phyloP scores from a whole-genome alignment of 257 asterid species.

The Orobanche coerulescens region DNA sequence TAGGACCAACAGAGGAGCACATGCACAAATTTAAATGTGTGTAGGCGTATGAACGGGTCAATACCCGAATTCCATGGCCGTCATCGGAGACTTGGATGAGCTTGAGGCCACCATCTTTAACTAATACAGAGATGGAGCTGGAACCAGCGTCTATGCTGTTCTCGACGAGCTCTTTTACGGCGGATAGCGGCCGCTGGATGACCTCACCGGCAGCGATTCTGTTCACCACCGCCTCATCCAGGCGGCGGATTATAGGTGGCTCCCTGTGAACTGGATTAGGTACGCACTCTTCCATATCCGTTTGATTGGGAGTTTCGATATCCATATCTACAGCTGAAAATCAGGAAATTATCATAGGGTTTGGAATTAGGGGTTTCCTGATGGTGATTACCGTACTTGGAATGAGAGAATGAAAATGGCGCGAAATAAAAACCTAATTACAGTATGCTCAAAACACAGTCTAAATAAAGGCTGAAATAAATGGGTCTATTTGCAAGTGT shows the following conservation, averaged over 20 bases:
- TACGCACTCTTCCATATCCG: constrained; percentile 32
- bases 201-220: constrained; percentile 98
- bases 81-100: constrained; percentile 95
- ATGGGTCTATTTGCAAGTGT: too few relatives aligned
- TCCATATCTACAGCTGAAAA: constrained; percentile 25
- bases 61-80: constrained; percentile 91
- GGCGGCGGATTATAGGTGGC: constrained; percentile 67
- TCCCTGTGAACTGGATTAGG: constrained; percentile 29
- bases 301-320: constrained; percentile 22
- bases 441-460: too few relatives aligned
- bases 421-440: constrained; percentile 25
- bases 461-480: too few relatives aligned
- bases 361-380: constrained; percentile 17
- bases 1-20: background rate
- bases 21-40: background rate
- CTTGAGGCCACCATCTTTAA: constrained; percentile 90
- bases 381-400: background rate
- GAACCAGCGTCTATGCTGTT: constrained; percentile 87
- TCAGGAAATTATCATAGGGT: constrained; percentile 3
- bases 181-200: constrained; percentile 91
- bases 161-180: constrained; percentile 90
- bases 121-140: constrained; percentile 59
- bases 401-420: constrained; percentile 18
- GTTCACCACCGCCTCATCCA: constrained; percentile 84
- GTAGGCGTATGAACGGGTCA: background rate